A percentile compares a stretch with the other conserved stretches of the same genome.
These are phyloP conservation scores for Amanita pseudoporphyria DNA, from an alignment of 768 basidiomycete genomes.

Conservation along the genomic window DNA sequence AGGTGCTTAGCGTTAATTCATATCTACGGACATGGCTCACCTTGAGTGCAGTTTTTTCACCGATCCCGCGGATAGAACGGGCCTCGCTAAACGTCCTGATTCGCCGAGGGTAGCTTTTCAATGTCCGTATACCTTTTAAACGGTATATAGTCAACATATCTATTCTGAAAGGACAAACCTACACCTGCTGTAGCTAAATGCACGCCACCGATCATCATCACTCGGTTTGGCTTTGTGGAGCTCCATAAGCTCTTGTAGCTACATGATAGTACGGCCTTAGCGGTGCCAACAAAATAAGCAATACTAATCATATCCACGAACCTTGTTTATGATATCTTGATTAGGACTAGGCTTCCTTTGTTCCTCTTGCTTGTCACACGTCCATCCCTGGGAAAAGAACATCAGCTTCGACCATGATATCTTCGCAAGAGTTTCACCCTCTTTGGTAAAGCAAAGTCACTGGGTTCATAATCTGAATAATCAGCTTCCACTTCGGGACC, in stretches of 20 bases:
- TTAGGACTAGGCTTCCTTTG: slow-evolving; percentile 37
- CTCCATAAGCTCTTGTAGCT: slow-evolving; percentile 60
- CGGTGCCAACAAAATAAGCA: not conserved
- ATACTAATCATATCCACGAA: slow-evolving; percentile 17
- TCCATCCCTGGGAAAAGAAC: slow-evolving; percentile 39
- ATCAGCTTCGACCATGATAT: not conserved
- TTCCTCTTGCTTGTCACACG: slow-evolving; percentile 45
- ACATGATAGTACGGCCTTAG: slow-evolving; percentile 1
- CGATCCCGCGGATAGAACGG: slow-evolving; percentile 48
- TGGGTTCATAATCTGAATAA: slow-evolving; percentile 8
- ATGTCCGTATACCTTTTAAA: slow-evolving; percentile 43
- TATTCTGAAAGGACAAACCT: slow-evolving; percentile 6
- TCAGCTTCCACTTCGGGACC: slow-evolving; percentile 11
- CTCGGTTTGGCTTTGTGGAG: slow-evolving; percentile 54
- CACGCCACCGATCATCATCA: slow-evolving; percentile 62
- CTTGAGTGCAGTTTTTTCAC: slow-evolving; percentile 70
- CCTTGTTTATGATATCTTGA: slow-evolving; percentile 70
- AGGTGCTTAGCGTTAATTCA: slow-evolving; percentile 1
- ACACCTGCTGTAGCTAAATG: slow-evolving; percentile 60
- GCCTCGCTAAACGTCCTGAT: slow-evolving; percentile 56
- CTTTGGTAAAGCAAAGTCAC: slow-evolving; percentile 14
- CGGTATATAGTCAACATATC: not conserved
- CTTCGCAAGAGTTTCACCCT: slow-evolving; percentile 4
- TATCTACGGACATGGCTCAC: slow-evolving; percentile 18
- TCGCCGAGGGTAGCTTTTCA: slow-evolving; percentile 45